phyloP scores from a whole-genome alignment of 1,284 basidiomycete species.

The Marasmius fiardii region DNA sequence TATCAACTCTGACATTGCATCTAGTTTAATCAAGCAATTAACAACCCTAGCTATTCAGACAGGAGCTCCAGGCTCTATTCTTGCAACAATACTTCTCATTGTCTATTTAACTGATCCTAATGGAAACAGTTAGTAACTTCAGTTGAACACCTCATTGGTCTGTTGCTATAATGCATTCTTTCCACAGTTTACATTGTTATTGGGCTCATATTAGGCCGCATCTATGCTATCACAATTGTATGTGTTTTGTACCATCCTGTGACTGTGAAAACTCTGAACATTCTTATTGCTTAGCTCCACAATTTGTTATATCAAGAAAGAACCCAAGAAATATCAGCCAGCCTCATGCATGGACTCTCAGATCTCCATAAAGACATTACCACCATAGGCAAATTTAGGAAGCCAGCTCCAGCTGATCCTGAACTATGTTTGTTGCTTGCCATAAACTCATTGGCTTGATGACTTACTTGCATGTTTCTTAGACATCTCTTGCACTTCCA shows the following conservation, averaged over 20 bases:
- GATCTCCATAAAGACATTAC: background rate
- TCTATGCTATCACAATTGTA: background rate
- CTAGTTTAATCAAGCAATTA: background rate
- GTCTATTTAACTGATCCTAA: background rate
- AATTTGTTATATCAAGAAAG: background rate
- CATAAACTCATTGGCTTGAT: no score
- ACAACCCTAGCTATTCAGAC: constrained; percentile 1
- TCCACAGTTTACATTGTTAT: background rate
- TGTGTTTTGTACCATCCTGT: background rate
- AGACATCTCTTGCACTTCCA: no score
- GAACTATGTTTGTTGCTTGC: no score
- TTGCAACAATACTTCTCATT: background rate
- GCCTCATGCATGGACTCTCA: background rate
- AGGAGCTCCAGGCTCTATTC: background rate
- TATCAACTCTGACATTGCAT: background rate
- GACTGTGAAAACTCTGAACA: background rate
- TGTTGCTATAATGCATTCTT: no score
- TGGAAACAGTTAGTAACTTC: background rate
- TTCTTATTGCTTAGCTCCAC: background rate
- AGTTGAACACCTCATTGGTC: no score
- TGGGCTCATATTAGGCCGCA: constrained; percentile 2
- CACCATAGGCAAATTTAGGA: background rate
- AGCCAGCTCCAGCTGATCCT: no score
- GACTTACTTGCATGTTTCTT: no score
- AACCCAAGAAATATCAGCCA: background rate